Evolutionary conservation across 768 basidiomycete genomes (phyloP).

Genomic region (Suillus weaverae): DNA sequence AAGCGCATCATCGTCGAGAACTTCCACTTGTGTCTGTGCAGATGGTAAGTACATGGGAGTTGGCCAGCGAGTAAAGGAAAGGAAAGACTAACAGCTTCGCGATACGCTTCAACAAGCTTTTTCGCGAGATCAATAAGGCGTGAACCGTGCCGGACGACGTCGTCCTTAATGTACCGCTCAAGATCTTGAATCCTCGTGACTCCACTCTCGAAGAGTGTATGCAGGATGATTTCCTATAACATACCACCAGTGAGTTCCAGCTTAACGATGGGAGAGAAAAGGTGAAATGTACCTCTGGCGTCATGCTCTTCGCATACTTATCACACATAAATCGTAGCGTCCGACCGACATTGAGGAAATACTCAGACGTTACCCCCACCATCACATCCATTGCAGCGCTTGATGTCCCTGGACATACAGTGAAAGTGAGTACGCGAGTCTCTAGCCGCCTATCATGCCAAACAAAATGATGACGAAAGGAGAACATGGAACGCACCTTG

Average conservation of each 20-base stretch:
- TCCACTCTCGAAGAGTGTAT: conserved; percentile 89
- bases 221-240: conserved; percentile 84
- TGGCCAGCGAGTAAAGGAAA: background rate
- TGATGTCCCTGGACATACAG: conserved; percentile 55
- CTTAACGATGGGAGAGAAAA: background rate
- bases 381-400: conserved; percentile 75
- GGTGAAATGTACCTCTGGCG: conserved; percentile 64
- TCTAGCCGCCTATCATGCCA: background rate
- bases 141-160: conserved; percentile 77
- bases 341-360: conserved; percentile 80
- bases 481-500: conserved; percentile 59
- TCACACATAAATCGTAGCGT: conserved; percentile 82
- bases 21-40: conserved; percentile 40
- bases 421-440: background rate
- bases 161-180: conserved; percentile 86
- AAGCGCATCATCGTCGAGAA: conserved; percentile 51
- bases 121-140: conserved; percentile 80
- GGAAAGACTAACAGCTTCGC: conserved; percentile 64
- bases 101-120: conserved; percentile 82
- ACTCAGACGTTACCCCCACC: conserved; percentile 74
- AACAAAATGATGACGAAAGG: background rate
- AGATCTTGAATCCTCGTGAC: conserved; percentile 74
- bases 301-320: conserved; percentile 77
- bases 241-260: conserved; percentile 10
- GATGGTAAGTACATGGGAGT: background rate